Conservation (phyloP, 2,329 filamentous ascomycete species). For the Monosporascus sp. region DNA sequence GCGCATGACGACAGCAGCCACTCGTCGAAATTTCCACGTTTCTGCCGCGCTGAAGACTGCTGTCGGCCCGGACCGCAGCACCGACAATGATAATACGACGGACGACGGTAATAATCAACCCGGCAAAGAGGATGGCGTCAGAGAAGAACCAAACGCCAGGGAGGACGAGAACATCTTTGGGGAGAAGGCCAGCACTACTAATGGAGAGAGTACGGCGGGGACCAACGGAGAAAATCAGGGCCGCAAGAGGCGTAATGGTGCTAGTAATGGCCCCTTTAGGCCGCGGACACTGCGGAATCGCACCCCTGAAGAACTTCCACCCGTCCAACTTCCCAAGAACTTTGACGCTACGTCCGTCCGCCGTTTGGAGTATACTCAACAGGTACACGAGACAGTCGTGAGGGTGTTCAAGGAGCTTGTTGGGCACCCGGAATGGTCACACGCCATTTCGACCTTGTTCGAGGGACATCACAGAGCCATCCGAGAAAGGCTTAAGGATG, state of each 20-base stretch:
- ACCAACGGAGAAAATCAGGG: constrained; percentile 17
- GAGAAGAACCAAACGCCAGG: constrained; percentile 3
- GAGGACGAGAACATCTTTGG: constrained; percentile 17
- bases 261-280: constrained; percentile 11
- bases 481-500: background rate
- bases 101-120: background rate
- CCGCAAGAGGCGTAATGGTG: constrained; percentile 14
- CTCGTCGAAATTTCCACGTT: constrained; percentile 18
- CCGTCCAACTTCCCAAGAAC: constrained; percentile 49
- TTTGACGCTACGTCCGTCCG: constrained; percentile 51
- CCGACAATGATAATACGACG: constrained; percentile 6
- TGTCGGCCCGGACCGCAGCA: background rate
- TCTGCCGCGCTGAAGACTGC: constrained; percentile 13
- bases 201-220: background rate
- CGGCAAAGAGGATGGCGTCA: constrained; percentile 9
- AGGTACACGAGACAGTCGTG: constrained; percentile 2
- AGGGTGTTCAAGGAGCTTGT: constrained; percentile 10
- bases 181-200: constrained; percentile 6
- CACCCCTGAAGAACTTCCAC: constrained; percentile 40
- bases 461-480: background rate
- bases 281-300: constrained; percentile 18
- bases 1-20: background rate
- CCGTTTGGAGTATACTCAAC: constrained; percentile 28
- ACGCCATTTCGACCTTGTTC: background rate
- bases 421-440: background rate